A percentile compares a stretch with the other conserved stretches of the same genome.
These are phyloP conservation scores for Triticum turgidum DNA, from an alignment of 176 grass and related monocot species.

Conservation along the genomic window DNA sequence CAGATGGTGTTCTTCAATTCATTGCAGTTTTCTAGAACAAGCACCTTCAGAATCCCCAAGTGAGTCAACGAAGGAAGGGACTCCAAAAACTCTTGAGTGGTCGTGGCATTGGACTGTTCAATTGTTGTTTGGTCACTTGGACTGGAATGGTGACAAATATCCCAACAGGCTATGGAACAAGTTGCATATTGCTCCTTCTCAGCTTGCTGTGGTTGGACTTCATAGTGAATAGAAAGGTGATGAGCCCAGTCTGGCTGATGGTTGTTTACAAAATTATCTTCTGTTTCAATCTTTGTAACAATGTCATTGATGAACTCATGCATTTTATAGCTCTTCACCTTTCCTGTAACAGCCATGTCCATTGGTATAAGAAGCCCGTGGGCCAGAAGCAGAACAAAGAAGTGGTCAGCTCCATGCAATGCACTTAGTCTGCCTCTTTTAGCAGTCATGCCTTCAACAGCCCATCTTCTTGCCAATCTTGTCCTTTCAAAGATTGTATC, in stretches of 20 bases:
- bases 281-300: neutral
- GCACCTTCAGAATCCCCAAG: neutral
- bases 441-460: neutral
- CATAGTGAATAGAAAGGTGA: neutral
- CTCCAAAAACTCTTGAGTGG: neutral
- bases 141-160: neutral
- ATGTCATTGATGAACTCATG: neutral
- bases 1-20: neutral
- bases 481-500: neutral
- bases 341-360: neutral
- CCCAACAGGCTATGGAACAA: neutral
- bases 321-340: neutral
- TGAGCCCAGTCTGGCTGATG: neutral
- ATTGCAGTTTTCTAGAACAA: neutral
- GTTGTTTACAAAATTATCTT: neutral
- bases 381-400: neutral
- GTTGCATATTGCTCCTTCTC: neutral
- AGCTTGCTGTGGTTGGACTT: neutral
- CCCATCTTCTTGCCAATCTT: conserved; percentile 15
- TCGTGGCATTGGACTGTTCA: neutral
- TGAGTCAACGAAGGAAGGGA: neutral
- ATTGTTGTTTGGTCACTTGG: neutral
- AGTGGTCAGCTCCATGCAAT: neutral
- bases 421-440: neutral
- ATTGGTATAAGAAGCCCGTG: neutral